Conservation (phyloP, 305 asterid genomes). For the Plantago lanceolata region DNA sequence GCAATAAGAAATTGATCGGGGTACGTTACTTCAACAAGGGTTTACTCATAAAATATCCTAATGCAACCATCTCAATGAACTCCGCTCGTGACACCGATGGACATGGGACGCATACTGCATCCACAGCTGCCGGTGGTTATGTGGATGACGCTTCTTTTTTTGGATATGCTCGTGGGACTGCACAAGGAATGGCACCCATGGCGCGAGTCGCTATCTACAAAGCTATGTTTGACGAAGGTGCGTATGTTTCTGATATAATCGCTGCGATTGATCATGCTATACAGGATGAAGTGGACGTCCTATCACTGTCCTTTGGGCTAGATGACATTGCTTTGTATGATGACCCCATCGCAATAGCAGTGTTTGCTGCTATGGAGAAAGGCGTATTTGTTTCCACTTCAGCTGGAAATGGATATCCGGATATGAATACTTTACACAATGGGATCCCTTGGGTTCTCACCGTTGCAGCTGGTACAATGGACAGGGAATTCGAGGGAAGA, state of each 20-base stretch:
- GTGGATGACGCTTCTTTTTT: slow-evolving; percentile 41
- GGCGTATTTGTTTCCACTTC: slow-evolving; percentile 49
- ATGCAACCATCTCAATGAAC: slow-evolving; percentile 30
- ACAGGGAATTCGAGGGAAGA: slow-evolving; percentile 30
- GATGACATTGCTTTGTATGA: slow-evolving; percentile 28
- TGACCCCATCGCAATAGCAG: slow-evolving; percentile 48
- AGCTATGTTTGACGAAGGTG: slow-evolving; percentile 40
- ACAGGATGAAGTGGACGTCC: slow-evolving; percentile 50
- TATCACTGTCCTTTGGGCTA: slow-evolving; percentile 41
- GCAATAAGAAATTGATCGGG: slow-evolving; percentile 59
- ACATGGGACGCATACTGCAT: slow-evolving; percentile 59
- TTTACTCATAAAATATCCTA: slow-evolving; percentile 36
- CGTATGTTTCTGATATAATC: slow-evolving; percentile 36
- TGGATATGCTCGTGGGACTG: slow-evolving; percentile 45
- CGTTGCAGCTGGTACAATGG: slow-evolving; percentile 47
- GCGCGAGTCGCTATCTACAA: slow-evolving; percentile 47
- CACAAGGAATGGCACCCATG: slow-evolving; percentile 55
- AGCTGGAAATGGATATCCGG: slow-evolving; percentile 51
- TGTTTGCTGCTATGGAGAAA: slow-evolving; percentile 50
- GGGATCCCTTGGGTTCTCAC: slow-evolving; percentile 60
- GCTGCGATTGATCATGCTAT: slow-evolving; percentile 58
- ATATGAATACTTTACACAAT: slow-evolving; percentile 35
- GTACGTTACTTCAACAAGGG: slow-evolving; percentile 53
- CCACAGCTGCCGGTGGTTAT: slow-evolving; percentile 51
- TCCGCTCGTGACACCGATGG: slow-evolving; percentile 52